Evolutionary conservation across 2,329 filamentous ascomycete genomes (phyloP), one percentile per base, ranked within the genome.

Genomic region (Macrophomina tecta): DNA sequence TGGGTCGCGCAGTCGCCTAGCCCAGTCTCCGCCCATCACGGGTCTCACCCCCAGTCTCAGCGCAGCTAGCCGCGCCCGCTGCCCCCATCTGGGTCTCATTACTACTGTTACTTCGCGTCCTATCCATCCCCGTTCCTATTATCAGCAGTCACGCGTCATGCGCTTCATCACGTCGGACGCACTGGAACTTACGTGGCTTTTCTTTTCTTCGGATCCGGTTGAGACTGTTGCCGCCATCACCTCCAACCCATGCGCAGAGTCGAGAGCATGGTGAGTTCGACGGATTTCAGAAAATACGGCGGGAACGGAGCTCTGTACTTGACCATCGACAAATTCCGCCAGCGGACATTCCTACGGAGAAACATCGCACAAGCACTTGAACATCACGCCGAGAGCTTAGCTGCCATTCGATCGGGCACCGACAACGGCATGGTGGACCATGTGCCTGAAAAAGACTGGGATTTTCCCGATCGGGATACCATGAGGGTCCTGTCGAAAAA

Each of bases 291-390:
- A 14, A 68, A 62, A 32, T 72, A 71, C 55, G 64, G 66, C 7
- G 73, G 73, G 45, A 76, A 75, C 45, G 68, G 73, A 11, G 51
- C 73, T 52, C 60, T 75, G 32, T 76, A 75, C 68, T 67, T 72
- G 7, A 73, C 70, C 51, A 34, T 76, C n/a, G 63, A 68, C 14
- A 60, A 40, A n/a, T 71, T 67, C 18, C 69, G 72, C 38, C 69
- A 70, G 8, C 72, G 70, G 11, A 64, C 70, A 9, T 74, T 77
- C 46, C 68, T 77, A 8, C 66, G 70, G 49, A 69, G 75, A 42
- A 77, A 76, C 18, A 60, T 75, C 3, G 69, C 63, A 6, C 67
- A 69, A 23, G 70, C 70, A 1, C 67, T 75, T 11, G 65, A 71
- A n/a, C 55, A 69, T 2, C 69, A 75, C 56, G 67, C 70, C 11